Evolutionary conservation across 495 filamentous ascomycete genomes (phyloP), one percentile per base, ranked within the genome.

Genomic region (Aspergillus incahuasiensis): DNA sequence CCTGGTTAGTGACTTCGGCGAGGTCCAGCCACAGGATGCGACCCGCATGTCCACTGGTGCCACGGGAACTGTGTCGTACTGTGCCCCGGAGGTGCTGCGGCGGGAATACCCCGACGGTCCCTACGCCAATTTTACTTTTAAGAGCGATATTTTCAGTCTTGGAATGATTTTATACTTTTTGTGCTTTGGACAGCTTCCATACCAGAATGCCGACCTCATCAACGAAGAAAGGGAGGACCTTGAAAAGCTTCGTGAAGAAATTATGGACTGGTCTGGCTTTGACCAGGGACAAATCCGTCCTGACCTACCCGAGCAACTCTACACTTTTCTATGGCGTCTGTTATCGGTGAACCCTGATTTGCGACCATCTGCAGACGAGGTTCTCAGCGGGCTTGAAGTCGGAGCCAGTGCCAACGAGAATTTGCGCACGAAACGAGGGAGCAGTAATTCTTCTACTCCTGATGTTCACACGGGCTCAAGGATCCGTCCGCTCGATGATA

Each of bases 131-230:
- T 98, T 98, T 62, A 95, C 90, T 0, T 88, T 87, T 48, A 98
- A 97, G 63, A 96, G 91, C 0, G 94, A 98, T 66, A 88, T 98
- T 11, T 98, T 98, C 71, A 96, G 91, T 3, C 70, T 98, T 0
- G 94, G 94, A 32, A 96, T 98, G 94, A 97, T 97, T 42, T 81
- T 98, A 4, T 95, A 97, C 69, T 97, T 97, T 60, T 84, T 97
- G 72, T 97, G 95, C 66, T 98, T 97, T 67, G 89, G 88, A 0
- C 80, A 88, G 7, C 81, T 97, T 2, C 94, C 94, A 1, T 98
- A 97, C 64, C 74, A 62, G 21, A 86, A 85, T 63, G 92, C 91
- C 30, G 91, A 97, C 61, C 73, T 84, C 19, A 77, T 95, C 35
- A 81, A 95, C 56, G 94, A 98, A 69, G 95, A 97, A 61, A 71